Conservation (phyloP, 805 yeast genomes). For the Metschnikowia cerradonensis region DNA sequence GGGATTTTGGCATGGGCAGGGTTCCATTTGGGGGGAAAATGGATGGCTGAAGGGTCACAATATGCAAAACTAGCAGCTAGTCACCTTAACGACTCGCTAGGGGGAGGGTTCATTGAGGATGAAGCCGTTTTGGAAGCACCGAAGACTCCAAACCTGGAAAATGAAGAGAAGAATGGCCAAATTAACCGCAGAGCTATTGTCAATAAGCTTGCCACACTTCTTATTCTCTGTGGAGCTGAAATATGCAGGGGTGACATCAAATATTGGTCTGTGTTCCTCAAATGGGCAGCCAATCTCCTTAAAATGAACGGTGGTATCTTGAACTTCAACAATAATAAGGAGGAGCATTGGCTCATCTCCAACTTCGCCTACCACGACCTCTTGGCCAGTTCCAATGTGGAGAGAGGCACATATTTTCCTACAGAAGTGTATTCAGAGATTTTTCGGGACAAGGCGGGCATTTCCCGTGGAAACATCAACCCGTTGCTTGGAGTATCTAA, state of each 20-base stretch:
- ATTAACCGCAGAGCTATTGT: constrained; percentile 32
- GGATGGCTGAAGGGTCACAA: constrained; percentile 46
- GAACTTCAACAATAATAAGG: constrained; percentile 47
- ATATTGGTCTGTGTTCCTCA: constrained; percentile 66
- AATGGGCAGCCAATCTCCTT: constrained; percentile 62
- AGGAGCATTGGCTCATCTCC: constrained; percentile 68
- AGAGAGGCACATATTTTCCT: constrained; percentile 63
- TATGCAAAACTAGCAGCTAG: constrained; percentile 47
- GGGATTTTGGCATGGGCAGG: constrained; percentile 56
- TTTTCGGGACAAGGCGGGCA: constrained; percentile 34
- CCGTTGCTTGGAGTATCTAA: constrained; percentile 73
- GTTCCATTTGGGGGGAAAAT: constrained; percentile 44
- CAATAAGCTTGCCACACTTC: constrained; percentile 56
- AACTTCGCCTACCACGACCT: constrained; percentile 82
- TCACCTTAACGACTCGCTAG: constrained; percentile 25
- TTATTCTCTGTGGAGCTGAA: constrained; percentile 74
- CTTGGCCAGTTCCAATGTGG: constrained; percentile 55
- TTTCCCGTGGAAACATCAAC: constrained; percentile 47
- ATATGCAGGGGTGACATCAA: constrained; percentile 79
- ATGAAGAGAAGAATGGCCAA: neutral
- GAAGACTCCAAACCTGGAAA: neutral
- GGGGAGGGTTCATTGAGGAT: neutral
- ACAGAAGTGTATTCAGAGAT: constrained; percentile 55
- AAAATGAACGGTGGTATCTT: constrained; percentile 61
- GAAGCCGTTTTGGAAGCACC: neutral